Conservation (phyloP, 2,329 filamentous ascomycete species). For the Pseudopyricularia cyperi region DNA sequence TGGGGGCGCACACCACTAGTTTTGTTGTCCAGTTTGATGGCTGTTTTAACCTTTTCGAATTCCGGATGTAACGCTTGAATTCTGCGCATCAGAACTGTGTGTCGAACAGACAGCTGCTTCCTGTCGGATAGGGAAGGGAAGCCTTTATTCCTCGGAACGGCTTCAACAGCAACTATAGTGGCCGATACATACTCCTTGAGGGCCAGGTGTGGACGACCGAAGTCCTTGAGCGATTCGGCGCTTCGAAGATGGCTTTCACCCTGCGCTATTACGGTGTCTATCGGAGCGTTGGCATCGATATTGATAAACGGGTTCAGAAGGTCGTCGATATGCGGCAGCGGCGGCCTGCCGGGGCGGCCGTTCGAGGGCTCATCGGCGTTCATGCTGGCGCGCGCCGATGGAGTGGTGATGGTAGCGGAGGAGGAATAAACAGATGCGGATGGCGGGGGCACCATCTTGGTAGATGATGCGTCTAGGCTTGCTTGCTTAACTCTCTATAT, state of each 20-base stretch:
- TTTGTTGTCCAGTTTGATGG: slow-evolving; percentile 51
- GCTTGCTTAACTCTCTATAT: not conserved
- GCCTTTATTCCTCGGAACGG: slow-evolving; percentile 65
- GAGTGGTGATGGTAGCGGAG: not conserved
- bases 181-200: slow-evolving; percentile 77
- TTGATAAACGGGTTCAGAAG: slow-evolving; percentile 31
- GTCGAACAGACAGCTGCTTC: slow-evolving; percentile 31
- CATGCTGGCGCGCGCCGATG: not conserved
- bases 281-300: slow-evolving; percentile 33
- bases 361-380: not conserved
- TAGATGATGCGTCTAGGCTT: not conserved
- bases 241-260: slow-evolving; percentile 41
- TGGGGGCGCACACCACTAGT: slow-evolving; percentile 43
- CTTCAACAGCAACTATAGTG: slow-evolving; percentile 62
- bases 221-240: slow-evolving; percentile 49
- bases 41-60: slow-evolving; percentile 44
- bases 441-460: not conserved
- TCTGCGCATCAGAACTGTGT: slow-evolving; percentile 35
- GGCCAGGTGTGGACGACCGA: slow-evolving; percentile 58
- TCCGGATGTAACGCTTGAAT: slow-evolving; percentile 31
- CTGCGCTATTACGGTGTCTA: slow-evolving; percentile 38
- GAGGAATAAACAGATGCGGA: not conserved
- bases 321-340: slow-evolving; percentile 41
- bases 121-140: slow-evolving; percentile 49
- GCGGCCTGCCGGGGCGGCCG: slow-evolving; percentile 14